phyloP scores from a whole-genome alignment of 106 monocot genomes.

The Dioscorea dumetorum region DNA sequence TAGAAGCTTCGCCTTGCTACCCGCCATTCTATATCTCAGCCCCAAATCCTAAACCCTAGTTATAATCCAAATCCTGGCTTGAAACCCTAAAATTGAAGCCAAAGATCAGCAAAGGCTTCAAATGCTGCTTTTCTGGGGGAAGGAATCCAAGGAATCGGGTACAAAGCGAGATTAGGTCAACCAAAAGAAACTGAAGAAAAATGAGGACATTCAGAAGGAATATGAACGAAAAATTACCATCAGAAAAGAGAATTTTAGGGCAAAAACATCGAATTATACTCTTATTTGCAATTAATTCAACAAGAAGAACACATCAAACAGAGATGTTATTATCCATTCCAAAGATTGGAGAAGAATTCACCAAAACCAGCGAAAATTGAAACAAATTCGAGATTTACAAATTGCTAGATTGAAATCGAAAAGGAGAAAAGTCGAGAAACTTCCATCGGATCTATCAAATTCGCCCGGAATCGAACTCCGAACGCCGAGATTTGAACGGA shows the following conservation, averaged over 20 bases:
- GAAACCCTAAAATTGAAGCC: neutral
- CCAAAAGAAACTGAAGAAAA: too few species aligned
- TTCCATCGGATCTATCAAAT: neutral
- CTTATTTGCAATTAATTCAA: too few species aligned
- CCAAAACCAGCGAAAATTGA: neutral
- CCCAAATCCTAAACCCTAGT: conserved; percentile 4
- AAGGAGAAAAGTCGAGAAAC: neutral
- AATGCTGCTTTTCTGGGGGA: neutral
- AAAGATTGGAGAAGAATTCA: neutral
- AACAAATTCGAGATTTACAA: neutral
- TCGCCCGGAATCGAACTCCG: neutral
- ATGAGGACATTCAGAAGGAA: too few species aligned
- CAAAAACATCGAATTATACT: too few species aligned
- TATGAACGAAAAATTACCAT: too few species aligned
- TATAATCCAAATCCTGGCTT: too few species aligned
- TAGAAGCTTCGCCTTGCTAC: conserved; percentile 41
- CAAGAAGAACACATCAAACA: neutral
- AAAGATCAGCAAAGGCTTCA: neutral
- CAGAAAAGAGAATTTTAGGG: too few species aligned
- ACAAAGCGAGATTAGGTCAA: neutral
- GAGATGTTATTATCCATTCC: neutral
- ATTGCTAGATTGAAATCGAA: neutral
- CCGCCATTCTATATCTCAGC: conserved; percentile 7
- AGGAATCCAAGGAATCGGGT: neutral
- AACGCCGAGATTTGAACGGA: neutral